Percentiles rank a stretch among this genome's conserved stretches.
Conservation (phyloP, 495 filamentous ascomycete genomes). For the Aspergillus carlsbadensis region DNA sequence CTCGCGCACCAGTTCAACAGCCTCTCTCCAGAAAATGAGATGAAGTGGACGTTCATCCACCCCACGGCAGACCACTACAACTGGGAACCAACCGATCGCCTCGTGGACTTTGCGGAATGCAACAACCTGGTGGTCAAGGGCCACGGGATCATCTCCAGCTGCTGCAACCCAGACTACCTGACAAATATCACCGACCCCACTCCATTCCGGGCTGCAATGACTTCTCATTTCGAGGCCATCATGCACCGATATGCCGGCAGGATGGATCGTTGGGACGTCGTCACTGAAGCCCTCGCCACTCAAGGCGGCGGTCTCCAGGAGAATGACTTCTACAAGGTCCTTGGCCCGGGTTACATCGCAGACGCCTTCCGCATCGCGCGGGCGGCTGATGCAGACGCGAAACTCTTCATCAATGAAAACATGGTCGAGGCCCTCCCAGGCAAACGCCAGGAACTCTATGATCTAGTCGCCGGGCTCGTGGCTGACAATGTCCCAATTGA, state of each 20-base stretch:
- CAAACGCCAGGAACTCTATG: not conserved
- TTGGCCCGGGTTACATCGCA: not conserved
- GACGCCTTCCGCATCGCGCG: not conserved
- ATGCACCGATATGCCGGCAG: conserved; percentile 14
- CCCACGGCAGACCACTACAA: not conserved
- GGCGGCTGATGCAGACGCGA: not conserved
- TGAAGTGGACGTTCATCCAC: not conserved
- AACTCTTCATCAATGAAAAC: not conserved
- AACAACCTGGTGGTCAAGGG: conserved; percentile 15
- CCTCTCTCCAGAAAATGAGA: not conserved
- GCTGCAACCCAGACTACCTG: conserved; percentile 18
- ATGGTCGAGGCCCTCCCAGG: not conserved
- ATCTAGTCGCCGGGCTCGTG: not conserved
- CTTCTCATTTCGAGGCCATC: not conserved
- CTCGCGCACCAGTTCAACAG: not conserved
- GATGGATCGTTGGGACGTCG: conserved; percentile 15
- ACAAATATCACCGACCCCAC: conserved; percentile 15
- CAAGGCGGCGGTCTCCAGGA: conserved; percentile 9
- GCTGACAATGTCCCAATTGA: not conserved
- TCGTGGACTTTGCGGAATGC: not conserved
- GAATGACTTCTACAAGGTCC: not conserved
- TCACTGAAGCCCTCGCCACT: conserved; percentile 13
- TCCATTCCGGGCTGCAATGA: conserved; percentile 11
- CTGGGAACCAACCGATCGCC: not conserved
- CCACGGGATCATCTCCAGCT: conserved; percentile 17